Percentiles rank a stretch among this genome's conserved stretches.
These are phyloP conservation scores for Conidiobolus coronatus DNA, from an alignment of 371 early-diverging fungal species.

Conservation along the genomic window DNA sequence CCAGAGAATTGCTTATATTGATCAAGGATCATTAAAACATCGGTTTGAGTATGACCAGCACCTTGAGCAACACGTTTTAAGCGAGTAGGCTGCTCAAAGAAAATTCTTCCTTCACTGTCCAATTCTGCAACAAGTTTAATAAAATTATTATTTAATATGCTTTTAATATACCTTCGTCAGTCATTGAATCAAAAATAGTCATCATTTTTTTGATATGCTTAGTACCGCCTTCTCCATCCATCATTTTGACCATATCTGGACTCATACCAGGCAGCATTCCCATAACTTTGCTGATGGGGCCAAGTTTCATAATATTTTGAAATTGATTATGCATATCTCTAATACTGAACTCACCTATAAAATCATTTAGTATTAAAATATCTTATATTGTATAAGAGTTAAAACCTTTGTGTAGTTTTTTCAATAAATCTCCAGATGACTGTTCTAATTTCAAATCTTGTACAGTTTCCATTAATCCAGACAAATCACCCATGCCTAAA, in stretches of 20 bases:
- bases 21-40: constrained; percentile 65
- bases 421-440: constrained; percentile 64
- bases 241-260: constrained; percentile 47
- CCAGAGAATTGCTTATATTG: constrained; percentile 70
- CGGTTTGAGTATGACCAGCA: constrained; percentile 61
- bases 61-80: constrained; percentile 80
- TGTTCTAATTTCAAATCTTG: constrained; percentile 74
- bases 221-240: constrained; percentile 51
- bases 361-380: neutral
- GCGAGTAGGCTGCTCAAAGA: constrained; percentile 53
- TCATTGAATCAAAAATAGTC: constrained; percentile 97
- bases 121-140: constrained; percentile 31
- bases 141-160: too few species aligned
- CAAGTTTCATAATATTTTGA: constrained; percentile 83
- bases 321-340: constrained; percentile 96
- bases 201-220: constrained; percentile 67
- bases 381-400: neutral
- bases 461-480: constrained; percentile 84
- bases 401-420: constrained; percentile 72
- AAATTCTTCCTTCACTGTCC: constrained; percentile 74
- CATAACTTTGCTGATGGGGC: constrained; percentile 88
- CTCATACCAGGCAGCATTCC: constrained; percentile 96
- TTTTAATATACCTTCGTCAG: constrained; percentile 28
- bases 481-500: constrained; percentile 86
- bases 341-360: constrained; percentile 58